Evolutionary conservation across 2,329 filamentous ascomycete species (phyloP).

Genomic region (Cytospora piceae): DNA sequence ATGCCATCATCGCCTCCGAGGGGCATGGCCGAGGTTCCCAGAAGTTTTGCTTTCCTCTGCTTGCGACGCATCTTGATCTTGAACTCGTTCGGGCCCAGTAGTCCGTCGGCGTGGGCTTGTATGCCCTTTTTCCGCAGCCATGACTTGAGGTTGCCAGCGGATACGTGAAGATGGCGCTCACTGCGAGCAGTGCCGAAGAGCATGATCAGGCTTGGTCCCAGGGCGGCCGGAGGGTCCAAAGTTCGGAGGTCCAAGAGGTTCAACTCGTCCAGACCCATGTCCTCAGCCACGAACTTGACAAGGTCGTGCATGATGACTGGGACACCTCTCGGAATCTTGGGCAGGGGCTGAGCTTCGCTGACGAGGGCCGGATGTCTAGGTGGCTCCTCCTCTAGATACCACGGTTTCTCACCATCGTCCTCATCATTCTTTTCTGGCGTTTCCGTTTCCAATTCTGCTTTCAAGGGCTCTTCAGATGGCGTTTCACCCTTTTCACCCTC

Average conservation of each 20-base stretch:
- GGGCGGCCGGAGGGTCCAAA: conserved; percentile 82
- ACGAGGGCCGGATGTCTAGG: conserved; percentile 55
- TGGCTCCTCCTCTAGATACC: conserved; percentile 82
- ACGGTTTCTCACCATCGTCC: conserved; percentile 46
- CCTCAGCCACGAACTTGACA: conserved; percentile 77
- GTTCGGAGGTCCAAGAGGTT: conserved; percentile 79
- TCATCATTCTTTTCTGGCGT: conserved; percentile 24
- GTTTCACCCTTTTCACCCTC: conserved; percentile 24
- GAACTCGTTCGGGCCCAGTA: conserved; percentile 87
- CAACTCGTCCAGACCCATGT: conserved; percentile 84
- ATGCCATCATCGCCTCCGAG: conserved; percentile 79
- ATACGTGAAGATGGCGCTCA: conserved; percentile 90
- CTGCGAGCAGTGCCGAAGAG: conserved; percentile 88
- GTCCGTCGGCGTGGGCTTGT: conserved; percentile 78
- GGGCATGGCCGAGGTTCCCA: conserved; percentile 71
- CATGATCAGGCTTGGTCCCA: conserved; percentile 91
- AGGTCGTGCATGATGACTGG: conserved; percentile 74
- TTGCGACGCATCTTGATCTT: conserved; percentile 84
- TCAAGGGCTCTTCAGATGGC: background rate
- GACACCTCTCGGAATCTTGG: conserved; percentile 64
- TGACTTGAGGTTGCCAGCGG: conserved; percentile 84
- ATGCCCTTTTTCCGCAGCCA: conserved; percentile 80
- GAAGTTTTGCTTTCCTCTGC: conserved; percentile 77
- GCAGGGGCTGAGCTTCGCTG: conserved; percentile 51
- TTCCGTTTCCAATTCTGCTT: conserved; percentile 26